Percentiles rank a stretch among this genome's conserved stretches.
These are phyloP conservation scores for Debaryomycetaceae sp. DNA, from an alignment of 1,139 yeast species.

Conservation along the genomic window DNA sequence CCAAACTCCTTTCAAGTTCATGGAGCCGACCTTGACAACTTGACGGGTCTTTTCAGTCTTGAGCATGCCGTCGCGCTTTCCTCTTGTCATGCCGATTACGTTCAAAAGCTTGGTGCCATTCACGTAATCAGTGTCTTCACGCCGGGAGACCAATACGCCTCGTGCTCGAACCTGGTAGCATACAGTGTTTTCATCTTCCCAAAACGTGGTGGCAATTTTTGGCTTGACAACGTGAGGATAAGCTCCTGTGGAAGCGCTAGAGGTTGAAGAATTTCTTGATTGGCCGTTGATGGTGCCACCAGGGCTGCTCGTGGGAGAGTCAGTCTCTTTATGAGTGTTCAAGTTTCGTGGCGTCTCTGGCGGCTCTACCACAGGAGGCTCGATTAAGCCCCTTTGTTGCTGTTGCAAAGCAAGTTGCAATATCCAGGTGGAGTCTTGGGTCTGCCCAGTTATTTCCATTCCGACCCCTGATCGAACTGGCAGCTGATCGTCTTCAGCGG, in stretches of 20 bases:
- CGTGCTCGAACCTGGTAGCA: constrained; percentile 40
- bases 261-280: constrained; percentile 4
- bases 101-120: constrained; percentile 48
- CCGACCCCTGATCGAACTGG: too few relatives aligned
- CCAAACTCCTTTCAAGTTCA: constrained; percentile 50
- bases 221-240: constrained; percentile 17
- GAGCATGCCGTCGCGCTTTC: constrained; percentile 45
- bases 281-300: constrained; percentile 1
- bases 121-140: constrained; percentile 41
- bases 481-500: too few relatives aligned
- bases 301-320: background rate
- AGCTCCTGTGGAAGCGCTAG: constrained; percentile 1
- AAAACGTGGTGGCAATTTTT: constrained; percentile 31
- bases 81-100: constrained; percentile 48
- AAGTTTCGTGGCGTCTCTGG: too few relatives aligned
- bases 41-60: constrained; percentile 34
- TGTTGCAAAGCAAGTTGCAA: background rate
- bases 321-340: constrained; percentile 1
- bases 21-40: constrained; percentile 42
- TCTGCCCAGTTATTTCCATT: background rate
- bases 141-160: constrained; percentile 36
- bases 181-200: constrained; percentile 39
- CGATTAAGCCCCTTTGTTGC: background rate
- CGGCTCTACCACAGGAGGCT: background rate
- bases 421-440: background rate